These are phyloP conservation scores for Incumbomyces lentus DNA, from an alignment of 2,329 filamentous ascomycete genomes.

Conservation along the genomic window DNA sequence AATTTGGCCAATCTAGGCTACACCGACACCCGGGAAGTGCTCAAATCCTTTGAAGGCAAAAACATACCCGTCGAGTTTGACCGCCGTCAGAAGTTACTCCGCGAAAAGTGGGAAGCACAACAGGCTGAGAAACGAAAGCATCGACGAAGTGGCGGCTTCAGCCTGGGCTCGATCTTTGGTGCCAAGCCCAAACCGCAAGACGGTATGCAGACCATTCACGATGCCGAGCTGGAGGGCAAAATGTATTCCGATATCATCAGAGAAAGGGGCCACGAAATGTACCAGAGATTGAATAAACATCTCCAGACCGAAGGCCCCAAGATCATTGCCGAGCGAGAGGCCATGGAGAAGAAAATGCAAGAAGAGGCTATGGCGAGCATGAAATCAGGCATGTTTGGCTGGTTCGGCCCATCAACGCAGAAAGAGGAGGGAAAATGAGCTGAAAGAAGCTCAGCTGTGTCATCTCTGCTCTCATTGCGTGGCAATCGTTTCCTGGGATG, in stretches of 20 bases:
- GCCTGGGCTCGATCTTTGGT: slow-evolving; percentile 60
- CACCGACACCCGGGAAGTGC: slow-evolving; percentile 70
- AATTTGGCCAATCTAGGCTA: slow-evolving; percentile 93
- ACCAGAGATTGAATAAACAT: slow-evolving; percentile 78
- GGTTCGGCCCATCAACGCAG: slow-evolving; percentile 35
- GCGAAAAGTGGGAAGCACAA: slow-evolving; percentile 61
- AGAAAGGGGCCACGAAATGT: slow-evolving; percentile 82
- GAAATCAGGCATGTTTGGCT: slow-evolving; percentile 55
- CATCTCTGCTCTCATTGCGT: too few species aligned
- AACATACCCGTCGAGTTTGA: slow-evolving; percentile 87
- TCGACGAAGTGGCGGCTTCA: slow-evolving; percentile 48
- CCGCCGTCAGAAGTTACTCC: slow-evolving; percentile 71
- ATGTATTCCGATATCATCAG: slow-evolving; percentile 93
- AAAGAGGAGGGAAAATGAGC: slow-evolving; percentile 17
- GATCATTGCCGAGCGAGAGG: slow-evolving; percentile 89
- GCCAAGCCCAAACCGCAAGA: slow-evolving; percentile 60
- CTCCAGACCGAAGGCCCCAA: slow-evolving; percentile 88
- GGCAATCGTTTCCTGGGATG: too few species aligned
- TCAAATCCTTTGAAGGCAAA: slow-evolving; percentile 81
- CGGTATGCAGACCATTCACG: slow-evolving; percentile 32
- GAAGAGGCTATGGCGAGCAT: slow-evolving; percentile 87
- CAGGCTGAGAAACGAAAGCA: slow-evolving; percentile 54
- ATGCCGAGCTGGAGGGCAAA: slow-evolving; percentile 69
- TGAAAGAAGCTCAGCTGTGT: too few species aligned
- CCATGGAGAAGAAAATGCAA: slow-evolving; percentile 75